These are phyloP conservation scores for Phytophthora constricta DNA, from an alignment of 352 stramenopile genomes.

Conservation along the genomic window DNA sequence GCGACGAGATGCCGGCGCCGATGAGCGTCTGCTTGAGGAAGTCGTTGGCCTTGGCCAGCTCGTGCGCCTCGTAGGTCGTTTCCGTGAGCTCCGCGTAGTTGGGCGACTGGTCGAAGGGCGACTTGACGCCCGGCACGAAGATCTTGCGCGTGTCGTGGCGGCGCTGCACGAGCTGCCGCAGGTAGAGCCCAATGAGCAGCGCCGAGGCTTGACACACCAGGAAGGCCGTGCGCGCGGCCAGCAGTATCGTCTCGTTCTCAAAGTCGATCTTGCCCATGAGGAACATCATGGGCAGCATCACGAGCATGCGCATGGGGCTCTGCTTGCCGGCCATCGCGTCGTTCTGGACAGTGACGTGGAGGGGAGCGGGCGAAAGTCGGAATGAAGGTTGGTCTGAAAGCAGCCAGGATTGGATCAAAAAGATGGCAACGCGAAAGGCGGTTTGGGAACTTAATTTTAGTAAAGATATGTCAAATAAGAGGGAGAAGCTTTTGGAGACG, in stretches of 20 bases:
- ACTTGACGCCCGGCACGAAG: slow-evolving; percentile 71
- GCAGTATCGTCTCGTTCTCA: slow-evolving; percentile 71
- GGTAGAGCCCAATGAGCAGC: slow-evolving; percentile 70
- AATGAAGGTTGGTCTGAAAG: no score
- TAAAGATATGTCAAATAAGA: no score
- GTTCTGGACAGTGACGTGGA: neutral
- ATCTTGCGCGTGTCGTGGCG: slow-evolving; percentile 87
- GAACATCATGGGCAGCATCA: slow-evolving; percentile 88
- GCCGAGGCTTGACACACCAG: slow-evolving; percentile 65
- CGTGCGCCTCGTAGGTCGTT: slow-evolving; percentile 78
- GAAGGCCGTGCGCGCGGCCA: slow-evolving; percentile 70
- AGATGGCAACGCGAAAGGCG: no score
- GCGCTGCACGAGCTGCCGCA: slow-evolving; percentile 73
- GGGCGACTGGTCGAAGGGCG: slow-evolving; percentile 79
- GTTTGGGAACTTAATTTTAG: no score
- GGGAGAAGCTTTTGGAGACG: no score
- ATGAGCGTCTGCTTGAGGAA: slow-evolving; percentile 89
- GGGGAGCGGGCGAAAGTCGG: neutral
- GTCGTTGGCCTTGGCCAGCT: slow-evolving; percentile 75
- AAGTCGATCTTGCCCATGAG: slow-evolving; percentile 89
- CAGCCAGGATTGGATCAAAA: no score
- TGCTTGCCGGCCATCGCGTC: slow-evolving; percentile 58
- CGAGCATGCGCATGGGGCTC: slow-evolving; percentile 80
- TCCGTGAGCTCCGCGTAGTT: slow-evolving; percentile 84
- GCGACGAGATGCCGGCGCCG: slow-evolving; percentile 71